Evolutionary conservation across 257 asterid species (phyloP).

Genomic region (Leptodermis oblonga): DNA sequence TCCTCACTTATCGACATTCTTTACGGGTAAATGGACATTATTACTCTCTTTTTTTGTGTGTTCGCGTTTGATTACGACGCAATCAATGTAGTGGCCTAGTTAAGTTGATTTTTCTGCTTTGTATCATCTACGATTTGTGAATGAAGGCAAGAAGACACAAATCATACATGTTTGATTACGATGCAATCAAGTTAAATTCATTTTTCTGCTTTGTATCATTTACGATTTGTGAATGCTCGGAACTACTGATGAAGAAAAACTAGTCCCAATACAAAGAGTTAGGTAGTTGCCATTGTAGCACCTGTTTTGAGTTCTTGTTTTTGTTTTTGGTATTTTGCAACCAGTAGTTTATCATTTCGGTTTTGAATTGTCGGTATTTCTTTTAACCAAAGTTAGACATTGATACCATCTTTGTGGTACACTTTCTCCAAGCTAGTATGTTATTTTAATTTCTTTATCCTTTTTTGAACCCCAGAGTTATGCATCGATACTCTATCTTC

Average conservation of each 20-base stretch:
- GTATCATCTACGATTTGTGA: not conserved
- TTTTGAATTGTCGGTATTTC: constrained; percentile 7
- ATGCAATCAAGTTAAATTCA: too few species aligned
- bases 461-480: constrained; percentile 62
- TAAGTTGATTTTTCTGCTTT: not conserved
- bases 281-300: not conserved
- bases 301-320: not conserved
- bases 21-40: constrained; percentile 55
- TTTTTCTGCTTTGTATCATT: too few species aligned
- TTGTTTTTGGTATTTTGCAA: not conserved
- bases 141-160: too few species aligned
- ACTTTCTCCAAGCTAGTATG: constrained; percentile 15
- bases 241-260: not conserved
- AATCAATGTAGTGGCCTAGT: not conserved
- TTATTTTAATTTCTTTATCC: too few species aligned
- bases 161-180: too few species aligned
- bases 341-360: not conserved
- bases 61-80: not conserved
- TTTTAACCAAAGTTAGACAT: constrained; percentile 63
- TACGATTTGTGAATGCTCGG: not conserved
- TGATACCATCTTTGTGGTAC: constrained; percentile 84
- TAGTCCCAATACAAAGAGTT: not conserved
- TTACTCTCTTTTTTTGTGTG: not conserved
- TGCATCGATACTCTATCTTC: constrained; percentile 90
- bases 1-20: constrained; percentile 88